Evolutionary conservation across 1,139 yeast species (phyloP).

Genomic region (Debaryomyces sp.): DNA sequence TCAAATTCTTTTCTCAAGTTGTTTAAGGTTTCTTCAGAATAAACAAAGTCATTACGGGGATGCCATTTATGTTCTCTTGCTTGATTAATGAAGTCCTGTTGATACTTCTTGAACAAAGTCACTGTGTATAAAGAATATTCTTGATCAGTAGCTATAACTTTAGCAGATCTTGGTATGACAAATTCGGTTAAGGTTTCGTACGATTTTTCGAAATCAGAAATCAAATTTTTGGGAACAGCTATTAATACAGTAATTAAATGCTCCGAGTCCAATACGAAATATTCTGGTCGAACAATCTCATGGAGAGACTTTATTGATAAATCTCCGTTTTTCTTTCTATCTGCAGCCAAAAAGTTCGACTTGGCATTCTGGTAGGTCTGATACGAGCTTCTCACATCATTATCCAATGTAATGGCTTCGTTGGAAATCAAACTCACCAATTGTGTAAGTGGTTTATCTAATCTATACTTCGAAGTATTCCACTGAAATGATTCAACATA

Average conservation of each 20-base stretch:
- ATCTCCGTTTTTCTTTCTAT: conserved; percentile 92
- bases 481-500: conserved; percentile 78
- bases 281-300: conserved; percentile 81
- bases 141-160: conserved; percentile 65
- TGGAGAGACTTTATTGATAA: conserved; percentile 88
- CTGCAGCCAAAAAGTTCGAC: conserved; percentile 82
- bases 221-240: conserved; percentile 77
- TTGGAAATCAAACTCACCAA: conserved; percentile 68
- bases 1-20: conserved; percentile 78
- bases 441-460: conserved; percentile 80
- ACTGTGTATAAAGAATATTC: conserved; percentile 78
- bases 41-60: conserved; percentile 85
- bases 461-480: conserved; percentile 84
- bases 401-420: conserved; percentile 81
- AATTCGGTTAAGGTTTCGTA: conserved; percentile 80
- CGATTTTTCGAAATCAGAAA: conserved; percentile 58
- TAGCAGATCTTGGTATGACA: conserved; percentile 92
- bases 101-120: conserved; percentile 81
- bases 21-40: conserved; percentile 76
- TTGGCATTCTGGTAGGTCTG: conserved; percentile 79
- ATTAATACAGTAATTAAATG: conserved; percentile 79
- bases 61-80: conserved; percentile 88
- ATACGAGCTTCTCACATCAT: conserved; percentile 74
- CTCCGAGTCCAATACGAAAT: conserved; percentile 84
- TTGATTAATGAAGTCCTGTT: conserved; percentile 65